Base-by-base conservation (phyloP, 1,284 basidiomycete species). In the Boletus mariae region DNA sequence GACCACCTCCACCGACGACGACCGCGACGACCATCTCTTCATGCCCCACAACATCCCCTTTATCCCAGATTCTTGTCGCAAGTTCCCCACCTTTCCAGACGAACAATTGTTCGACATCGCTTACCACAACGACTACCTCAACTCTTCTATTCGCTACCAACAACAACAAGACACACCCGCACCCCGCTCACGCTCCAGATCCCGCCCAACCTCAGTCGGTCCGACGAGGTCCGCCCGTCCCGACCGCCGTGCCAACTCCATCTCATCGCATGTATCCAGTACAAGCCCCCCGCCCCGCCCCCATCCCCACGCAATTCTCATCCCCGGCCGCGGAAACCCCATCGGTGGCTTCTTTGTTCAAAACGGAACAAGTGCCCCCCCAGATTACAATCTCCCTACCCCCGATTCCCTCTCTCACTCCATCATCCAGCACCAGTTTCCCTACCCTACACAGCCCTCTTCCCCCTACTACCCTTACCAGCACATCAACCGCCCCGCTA, bases 31-130 rank as follows among this genome's bases (percentile, higher is more conserved):
- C 5, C 58, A 55, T 53, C 73, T 76, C 63, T 77, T 79, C 70
- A 73, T 76, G 62, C 57, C 31, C 31, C 31, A 32, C 31, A 32
- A 32, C 12, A 32, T 32, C 4, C 31, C 68, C n/a, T 74, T 75
- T 56, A 63, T 80, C 43, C 78, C 76, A 0, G 79, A 81, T 44
- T 58, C 79, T 0, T 78, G 78, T 62, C 75, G 80, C 62, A 80
- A 81, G 62, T 78, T 79, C 62, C 31, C 11, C 11, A 12, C 31
- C 67, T 80, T 85, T 59, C 66, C 71, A 45, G 84, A 87, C 68
- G 85, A 87, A 58, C 20, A 20, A 20, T 20, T 88, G 63, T 88
- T 87, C 49, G 85, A 88, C 69, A 82, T 87, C 66, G 77, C 77
- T 13, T 68, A 34, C 13, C n/a, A 32, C 11, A 10, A 32, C 1